Percentiles rank a stretch among this genome's conserved stretches.
These are phyloP conservation scores for Daldinia childiae DNA, from an alignment of 495 filamentous ascomycete genomes.

Conservation along the genomic window DNA sequence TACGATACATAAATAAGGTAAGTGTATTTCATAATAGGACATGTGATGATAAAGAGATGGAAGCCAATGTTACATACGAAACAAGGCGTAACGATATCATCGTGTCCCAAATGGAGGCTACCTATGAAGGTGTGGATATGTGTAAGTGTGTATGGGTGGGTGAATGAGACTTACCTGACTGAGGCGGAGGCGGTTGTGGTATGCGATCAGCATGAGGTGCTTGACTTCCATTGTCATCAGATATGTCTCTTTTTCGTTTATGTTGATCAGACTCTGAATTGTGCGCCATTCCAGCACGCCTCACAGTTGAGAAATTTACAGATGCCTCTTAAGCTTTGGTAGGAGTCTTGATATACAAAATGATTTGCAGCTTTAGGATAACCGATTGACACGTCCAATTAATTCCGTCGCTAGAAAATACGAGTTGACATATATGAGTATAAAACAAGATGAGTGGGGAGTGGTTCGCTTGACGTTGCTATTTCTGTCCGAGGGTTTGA, in stretches of 20 bases:
- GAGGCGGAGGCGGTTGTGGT: slow-evolving; percentile 56
- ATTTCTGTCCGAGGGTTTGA: slow-evolving; percentile 22
- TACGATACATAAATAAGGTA: slow-evolving; percentile 15
- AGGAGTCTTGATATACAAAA: slow-evolving; percentile 34
- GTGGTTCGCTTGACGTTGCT: slow-evolving; percentile 36
- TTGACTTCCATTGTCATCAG: slow-evolving; percentile 52
- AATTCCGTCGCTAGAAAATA: slow-evolving; percentile 33
- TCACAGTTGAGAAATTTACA: slow-evolving; percentile 35
- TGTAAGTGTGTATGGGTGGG: slow-evolving; percentile 26
- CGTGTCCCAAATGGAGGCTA: slow-evolving; percentile 18
- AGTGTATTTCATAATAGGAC: slow-evolving; percentile 5
- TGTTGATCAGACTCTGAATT: slow-evolving; percentile 47
- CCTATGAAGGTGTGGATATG: slow-evolving; percentile 26
- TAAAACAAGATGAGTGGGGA: slow-evolving; percentile 15
- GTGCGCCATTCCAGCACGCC: slow-evolving; percentile 46
- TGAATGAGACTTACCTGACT: slow-evolving; percentile 52
- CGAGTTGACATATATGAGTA: slow-evolving; percentile 30
- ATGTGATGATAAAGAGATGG: slow-evolving; percentile 8
- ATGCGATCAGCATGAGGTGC: slow-evolving; percentile 51
- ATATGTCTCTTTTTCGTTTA: slow-evolving; percentile 55
- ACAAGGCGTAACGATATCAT: slow-evolving; percentile 12
- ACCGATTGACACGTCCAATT: slow-evolving; percentile 34
- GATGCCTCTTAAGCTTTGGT: slow-evolving; percentile 19
- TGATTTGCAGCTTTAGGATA: slow-evolving; percentile 29
- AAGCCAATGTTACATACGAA: slow-evolving; percentile 27